Base-by-base conservation (phyloP, 1,284 basidiomycete species). In the Cerioporus squamosus region DNA sequence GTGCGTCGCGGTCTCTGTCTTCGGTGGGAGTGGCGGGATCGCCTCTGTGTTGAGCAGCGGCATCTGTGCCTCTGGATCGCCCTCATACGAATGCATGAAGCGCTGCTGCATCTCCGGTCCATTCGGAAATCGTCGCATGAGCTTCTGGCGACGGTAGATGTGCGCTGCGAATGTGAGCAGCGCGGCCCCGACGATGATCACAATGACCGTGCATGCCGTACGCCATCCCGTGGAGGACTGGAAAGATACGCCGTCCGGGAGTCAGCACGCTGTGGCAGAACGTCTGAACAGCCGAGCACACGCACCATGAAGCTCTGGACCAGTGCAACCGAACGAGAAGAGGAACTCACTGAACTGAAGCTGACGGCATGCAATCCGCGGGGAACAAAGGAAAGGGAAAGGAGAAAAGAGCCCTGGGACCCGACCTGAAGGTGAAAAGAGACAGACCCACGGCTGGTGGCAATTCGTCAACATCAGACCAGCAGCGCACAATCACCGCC, bases 211-310 rank as follows among this genome's bases (percentile, higher is more conserved):
- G 33, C 38, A 26, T 23, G 62, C 62, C 44, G 62, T 64, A 46
- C 62, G 54, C 62, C 62, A 64, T 57, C 59, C 62, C 46, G 59
- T 64, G 40, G 59, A 59, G 26, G 56, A 55, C 62, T 64, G 31
- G 20, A 9, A 18, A 42, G 40, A n/a, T 15, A 42, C 9, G 10
- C n/a, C 40, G 36, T 18, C 18, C 43, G 8, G 1, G 15, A 29
- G n/a, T 44, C 20, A 12, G 50, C 14, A 29, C 17, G 15, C 4
- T n/a, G 15, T 40, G 6, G 33, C 7, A 36, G 33, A 36, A n/a
- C 15, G 5, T 14, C 33, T 9, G 33, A 17, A 36, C 15, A 36
- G 12, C 15, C 33, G 33, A 36, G 33, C 33, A 14, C 33, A 47
- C 52, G 47, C 38, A 54, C 52, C 52, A 54, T 51, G 40, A 12